Evolutionary conservation across 805 yeast species (phyloP).

Genomic region (Myxozyma lipomycoides): DNA sequence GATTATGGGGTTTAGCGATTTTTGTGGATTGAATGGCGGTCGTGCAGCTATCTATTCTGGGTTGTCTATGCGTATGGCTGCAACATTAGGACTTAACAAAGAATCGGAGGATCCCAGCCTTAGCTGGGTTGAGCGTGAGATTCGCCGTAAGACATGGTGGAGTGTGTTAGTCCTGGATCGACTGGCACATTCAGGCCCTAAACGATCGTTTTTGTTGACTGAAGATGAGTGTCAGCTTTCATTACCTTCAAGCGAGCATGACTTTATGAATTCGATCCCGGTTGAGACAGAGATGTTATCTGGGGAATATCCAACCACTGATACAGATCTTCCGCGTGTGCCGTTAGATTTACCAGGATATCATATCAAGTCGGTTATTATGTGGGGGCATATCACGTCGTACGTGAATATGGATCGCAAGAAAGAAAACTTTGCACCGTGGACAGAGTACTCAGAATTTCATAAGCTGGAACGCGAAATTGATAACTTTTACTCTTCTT

Average conservation of each 20-base stretch:
- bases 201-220: constrained; percentile 33
- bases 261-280: constrained; percentile 32
- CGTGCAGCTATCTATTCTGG: constrained; percentile 39
- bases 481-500: constrained; percentile 24
- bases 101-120: constrained; percentile 31
- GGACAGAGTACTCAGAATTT: constrained; percentile 34
- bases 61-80: constrained; percentile 38
- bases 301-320: constrained; percentile 29
- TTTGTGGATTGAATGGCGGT: constrained; percentile 36
- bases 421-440: constrained; percentile 33
- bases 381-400: constrained; percentile 32
- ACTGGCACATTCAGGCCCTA: constrained; percentile 36
- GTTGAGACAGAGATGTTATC: constrained; percentile 31
- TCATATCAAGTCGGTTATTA: constrained; percentile 28
- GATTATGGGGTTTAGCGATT: constrained; percentile 37
- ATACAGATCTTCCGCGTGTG: constrained; percentile 28
- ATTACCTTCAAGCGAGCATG: constrained; percentile 34
- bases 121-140: constrained; percentile 37
- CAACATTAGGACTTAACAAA: constrained; percentile 34
- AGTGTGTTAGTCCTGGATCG: constrained; percentile 38
- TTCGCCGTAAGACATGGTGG: constrained; percentile 39
- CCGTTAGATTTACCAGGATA: constrained; percentile 30
- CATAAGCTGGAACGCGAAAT: constrained; percentile 29
- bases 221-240: constrained; percentile 31
- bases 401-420: constrained; percentile 31